Evolutionary conservation across 768 basidiomycete genomes (phyloP).

Genomic region (Lactarius trivialis): DNA sequence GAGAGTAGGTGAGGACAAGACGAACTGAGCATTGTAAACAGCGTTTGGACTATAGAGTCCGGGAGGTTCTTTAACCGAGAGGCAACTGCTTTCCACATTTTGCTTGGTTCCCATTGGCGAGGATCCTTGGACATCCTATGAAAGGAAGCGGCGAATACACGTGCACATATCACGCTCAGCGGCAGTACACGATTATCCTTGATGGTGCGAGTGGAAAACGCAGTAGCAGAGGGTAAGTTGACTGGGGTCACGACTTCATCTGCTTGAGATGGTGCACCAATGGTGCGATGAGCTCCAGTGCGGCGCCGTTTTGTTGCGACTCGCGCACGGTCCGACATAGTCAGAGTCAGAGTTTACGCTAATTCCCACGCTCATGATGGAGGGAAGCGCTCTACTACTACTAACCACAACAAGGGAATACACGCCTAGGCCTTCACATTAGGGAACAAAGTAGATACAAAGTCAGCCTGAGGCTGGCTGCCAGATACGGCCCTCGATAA

Average conservation of each 20-base stretch:
- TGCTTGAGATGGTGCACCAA: slow-evolving; percentile 42
- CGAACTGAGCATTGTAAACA: slow-evolving; percentile 46
- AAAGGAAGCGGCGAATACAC: slow-evolving; percentile 44
- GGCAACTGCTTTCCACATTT: slow-evolving; percentile 26
- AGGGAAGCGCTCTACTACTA: too few species aligned
- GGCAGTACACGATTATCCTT: slow-evolving; percentile 33
- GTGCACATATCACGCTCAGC: slow-evolving; percentile 44
- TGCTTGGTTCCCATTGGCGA: slow-evolving; percentile 32
- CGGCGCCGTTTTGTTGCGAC: slow-evolving; percentile 31
- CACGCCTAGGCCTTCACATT: too few species aligned
- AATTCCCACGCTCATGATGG: too few species aligned
- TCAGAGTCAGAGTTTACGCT: background rate
- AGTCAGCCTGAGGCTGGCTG: too few species aligned
- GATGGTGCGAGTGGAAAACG: slow-evolving; percentile 38
- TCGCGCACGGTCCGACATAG: slow-evolving; percentile 13
- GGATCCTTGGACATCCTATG: slow-evolving; percentile 35
- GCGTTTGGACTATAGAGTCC: slow-evolving; percentile 41
- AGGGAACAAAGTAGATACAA: too few species aligned
- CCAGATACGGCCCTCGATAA: too few species aligned
- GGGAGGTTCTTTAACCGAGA: slow-evolving; percentile 43
- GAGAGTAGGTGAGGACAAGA: slow-evolving; percentile 46
- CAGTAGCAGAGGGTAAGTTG: slow-evolving; percentile 44
- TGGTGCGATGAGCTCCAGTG: slow-evolving; percentile 28
- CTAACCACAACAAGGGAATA: too few species aligned
- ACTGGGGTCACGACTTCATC: slow-evolving; percentile 35